Percentiles rank a stretch among this genome's conserved stretches.
Conservation (phyloP, 177 flowering plant species). For the Vitis hybrid region DNA sequence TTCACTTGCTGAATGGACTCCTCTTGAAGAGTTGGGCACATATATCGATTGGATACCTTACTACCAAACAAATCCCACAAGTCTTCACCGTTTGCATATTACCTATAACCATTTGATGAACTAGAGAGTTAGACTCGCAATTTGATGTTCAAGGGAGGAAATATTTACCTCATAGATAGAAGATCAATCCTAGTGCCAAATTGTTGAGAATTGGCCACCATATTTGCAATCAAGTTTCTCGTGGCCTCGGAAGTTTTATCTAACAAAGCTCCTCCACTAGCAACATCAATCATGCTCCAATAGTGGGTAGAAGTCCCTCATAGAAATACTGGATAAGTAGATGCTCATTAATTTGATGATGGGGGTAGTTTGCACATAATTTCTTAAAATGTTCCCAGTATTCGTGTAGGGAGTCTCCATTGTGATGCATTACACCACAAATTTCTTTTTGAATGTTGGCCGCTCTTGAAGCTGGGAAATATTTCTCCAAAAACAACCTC, state of each 20-base stretch:
- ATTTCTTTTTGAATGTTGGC: slow-evolving; percentile 1
- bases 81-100: no score
- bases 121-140: slow-evolving; percentile 3
- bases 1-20: neutral
- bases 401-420: no score
- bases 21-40: slow-evolving; percentile 12
- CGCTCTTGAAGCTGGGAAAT: neutral
- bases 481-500: slow-evolving; percentile 2
- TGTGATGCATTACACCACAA: neutral
- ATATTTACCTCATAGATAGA: slow-evolving; percentile 1
- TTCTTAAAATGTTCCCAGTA: no score
- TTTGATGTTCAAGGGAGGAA: slow-evolving; percentile 7
- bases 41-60: slow-evolving; percentile 6
- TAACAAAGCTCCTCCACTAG: slow-evolving; percentile 14
- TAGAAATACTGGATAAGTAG: no score
- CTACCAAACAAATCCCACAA: neutral
- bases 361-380: no score
- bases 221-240: slow-evolving; percentile 1
- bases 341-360: no score
- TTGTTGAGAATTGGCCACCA: slow-evolving; percentile 15
- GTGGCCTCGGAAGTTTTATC: slow-evolving; percentile 12
- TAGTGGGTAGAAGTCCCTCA: neutral
- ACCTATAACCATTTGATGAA: slow-evolving; percentile 7
- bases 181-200: neutral
- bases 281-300: slow-evolving; percentile 7